Conservation (phyloP, 2,329 filamentous ascomycete species). For the Xylaria sp. region DNA sequence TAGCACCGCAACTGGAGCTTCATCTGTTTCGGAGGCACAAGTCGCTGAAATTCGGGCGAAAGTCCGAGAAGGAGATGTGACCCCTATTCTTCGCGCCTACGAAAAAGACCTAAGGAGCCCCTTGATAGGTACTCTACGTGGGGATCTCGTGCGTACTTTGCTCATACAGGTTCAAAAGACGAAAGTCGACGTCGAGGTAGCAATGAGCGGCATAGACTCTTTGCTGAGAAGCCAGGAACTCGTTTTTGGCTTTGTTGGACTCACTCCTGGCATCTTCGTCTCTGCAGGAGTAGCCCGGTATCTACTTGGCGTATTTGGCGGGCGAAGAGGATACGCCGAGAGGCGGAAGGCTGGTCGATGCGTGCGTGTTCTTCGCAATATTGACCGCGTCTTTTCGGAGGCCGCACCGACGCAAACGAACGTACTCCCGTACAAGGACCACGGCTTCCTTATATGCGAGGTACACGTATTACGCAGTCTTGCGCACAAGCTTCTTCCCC, state of each 20-base stretch:
- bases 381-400: slow-evolving; percentile 81
- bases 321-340: slow-evolving; percentile 73
- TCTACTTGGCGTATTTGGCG: slow-evolving; percentile 75
- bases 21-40: slow-evolving; percentile 72
- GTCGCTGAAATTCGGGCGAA: slow-evolving; percentile 79
- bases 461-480: slow-evolving; percentile 82
- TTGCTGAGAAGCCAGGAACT: slow-evolving; percentile 96
- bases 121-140: slow-evolving; percentile 82
- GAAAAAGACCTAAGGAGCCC: slow-evolving; percentile 88
- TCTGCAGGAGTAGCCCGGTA: slow-evolving; percentile 80
- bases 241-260: slow-evolving; percentile 95
- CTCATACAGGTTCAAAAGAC: slow-evolving; percentile 99
- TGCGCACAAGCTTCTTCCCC: slow-evolving; percentile 74
- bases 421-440: slow-evolving; percentile 89
- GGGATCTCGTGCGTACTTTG: slow-evolving; percentile 88
- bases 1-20: slow-evolving; percentile 60
- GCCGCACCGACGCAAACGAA: slow-evolving; percentile 76
- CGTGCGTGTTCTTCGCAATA: slow-evolving; percentile 83
- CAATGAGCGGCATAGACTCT: slow-evolving; percentile 94
- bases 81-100: slow-evolving; percentile 89
- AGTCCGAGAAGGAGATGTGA: slow-evolving; percentile 92
- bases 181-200: slow-evolving; percentile 97
- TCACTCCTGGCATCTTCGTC: slow-evolving; percentile 93
- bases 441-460: slow-evolving; percentile 90
- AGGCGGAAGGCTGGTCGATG: slow-evolving; percentile 75